Evolutionary conservation across 2,329 filamentous ascomycete genomes (phyloP).

Genomic region (Setomelanomma holmii): DNA sequence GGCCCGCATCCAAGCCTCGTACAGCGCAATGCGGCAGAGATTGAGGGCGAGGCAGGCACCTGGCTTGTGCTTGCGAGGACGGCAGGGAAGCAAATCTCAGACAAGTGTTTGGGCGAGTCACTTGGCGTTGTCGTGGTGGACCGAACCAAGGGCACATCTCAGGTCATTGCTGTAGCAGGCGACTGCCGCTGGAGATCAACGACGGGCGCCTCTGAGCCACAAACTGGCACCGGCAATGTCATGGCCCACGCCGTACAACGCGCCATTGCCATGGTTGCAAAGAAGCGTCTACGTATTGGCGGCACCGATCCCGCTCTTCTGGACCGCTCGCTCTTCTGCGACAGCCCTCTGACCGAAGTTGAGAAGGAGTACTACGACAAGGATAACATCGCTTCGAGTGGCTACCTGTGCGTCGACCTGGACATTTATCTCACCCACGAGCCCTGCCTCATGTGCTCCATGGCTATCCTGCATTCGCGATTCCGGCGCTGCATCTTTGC

Average conservation of each 20-base stretch:
- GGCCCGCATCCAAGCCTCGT: slow-evolving; percentile 82
- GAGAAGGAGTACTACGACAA: slow-evolving; percentile 68
- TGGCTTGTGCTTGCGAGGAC: slow-evolving; percentile 74
- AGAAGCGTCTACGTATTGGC: slow-evolving; percentile 55
- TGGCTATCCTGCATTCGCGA: slow-evolving; percentile 93
- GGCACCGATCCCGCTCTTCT: slow-evolving; percentile 37
- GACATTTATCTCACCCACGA: slow-evolving; percentile 96
- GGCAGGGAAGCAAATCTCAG: slow-evolving; percentile 66
- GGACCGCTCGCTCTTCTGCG: slow-evolving; percentile 64
- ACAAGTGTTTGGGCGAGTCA: slow-evolving; percentile 68
- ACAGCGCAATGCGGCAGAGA: slow-evolving; percentile 71
- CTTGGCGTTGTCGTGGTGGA: slow-evolving; percentile 81
- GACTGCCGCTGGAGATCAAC: slow-evolving; percentile 73
- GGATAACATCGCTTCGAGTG: slow-evolving; percentile 72
- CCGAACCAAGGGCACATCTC: slow-evolving; percentile 51
- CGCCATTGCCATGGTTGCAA: slow-evolving; percentile 82
- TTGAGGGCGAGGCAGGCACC: slow-evolving; percentile 67
- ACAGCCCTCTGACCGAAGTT: slow-evolving; percentile 71
- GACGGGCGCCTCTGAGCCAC: slow-evolving; percentile 26
- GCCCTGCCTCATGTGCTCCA: slow-evolving; percentile 94
- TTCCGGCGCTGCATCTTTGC: slow-evolving; percentile 87
- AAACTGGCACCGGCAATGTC: slow-evolving; percentile 67
- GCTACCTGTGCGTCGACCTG: slow-evolving; percentile 92
- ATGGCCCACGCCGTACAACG: slow-evolving; percentile 81
- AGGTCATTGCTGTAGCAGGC: slow-evolving; percentile 75